Conservation (phyloP, 1,284 basidiomycete genomes). For the Cryptococcus jaspeensis region DNA sequence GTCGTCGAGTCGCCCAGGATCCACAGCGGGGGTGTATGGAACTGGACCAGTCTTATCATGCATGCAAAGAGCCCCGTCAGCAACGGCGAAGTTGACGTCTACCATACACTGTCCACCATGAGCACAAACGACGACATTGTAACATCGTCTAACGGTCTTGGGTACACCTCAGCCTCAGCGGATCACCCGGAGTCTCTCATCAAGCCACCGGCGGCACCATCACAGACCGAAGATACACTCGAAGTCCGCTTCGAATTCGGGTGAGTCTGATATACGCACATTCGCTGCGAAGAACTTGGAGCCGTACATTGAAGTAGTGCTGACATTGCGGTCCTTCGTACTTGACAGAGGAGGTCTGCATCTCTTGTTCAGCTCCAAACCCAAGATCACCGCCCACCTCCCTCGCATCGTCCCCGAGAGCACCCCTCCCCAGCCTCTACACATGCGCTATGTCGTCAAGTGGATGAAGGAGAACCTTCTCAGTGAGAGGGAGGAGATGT, state of each 20-base stretch:
- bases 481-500: constrained; percentile 82
- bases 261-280: no score
- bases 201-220: constrained; percentile 9
- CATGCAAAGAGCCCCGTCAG: no score
- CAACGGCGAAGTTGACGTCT: no score
- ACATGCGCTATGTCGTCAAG: constrained; percentile 73
- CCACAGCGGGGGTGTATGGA: no score
- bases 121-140: constrained; percentile 5
- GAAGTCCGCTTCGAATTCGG: constrained; percentile 49
- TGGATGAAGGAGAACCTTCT: constrained; percentile 77
- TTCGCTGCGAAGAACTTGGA: not conserved
- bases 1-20: no score
- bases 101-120: no score
- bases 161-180: constrained; percentile 19
- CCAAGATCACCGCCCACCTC: constrained; percentile 62
- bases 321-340: not conserved
- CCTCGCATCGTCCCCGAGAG: constrained; percentile 55
- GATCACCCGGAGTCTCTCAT: constrained; percentile 12
- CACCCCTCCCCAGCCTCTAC: constrained; percentile 54
- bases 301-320: not conserved
- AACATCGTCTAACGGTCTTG: constrained; percentile 24
- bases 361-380: constrained; percentile 69
- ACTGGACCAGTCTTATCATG: no score
- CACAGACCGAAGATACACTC: constrained; percentile 22
- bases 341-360: constrained; percentile 76